Conservation (phyloP, 169 alveolate species). For the Plasmodium blacklocki region DNA sequence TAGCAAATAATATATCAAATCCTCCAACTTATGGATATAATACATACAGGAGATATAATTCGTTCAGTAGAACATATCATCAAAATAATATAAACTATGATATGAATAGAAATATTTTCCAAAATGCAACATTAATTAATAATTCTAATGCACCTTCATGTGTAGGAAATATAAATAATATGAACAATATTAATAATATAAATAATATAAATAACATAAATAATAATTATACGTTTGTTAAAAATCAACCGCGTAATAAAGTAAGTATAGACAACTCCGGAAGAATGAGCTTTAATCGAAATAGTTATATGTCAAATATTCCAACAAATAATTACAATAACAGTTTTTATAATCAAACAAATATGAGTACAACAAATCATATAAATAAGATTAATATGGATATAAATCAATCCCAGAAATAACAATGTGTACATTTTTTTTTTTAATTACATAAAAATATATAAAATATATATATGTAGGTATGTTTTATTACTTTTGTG, state of each 20-base stretch:
- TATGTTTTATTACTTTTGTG: background rate
- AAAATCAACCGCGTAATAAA: background rate
- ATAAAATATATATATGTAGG: background rate
- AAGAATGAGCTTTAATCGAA: background rate
- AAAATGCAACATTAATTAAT: too few relatives aligned
- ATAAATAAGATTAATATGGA: background rate
- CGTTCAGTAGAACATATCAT: too few relatives aligned
- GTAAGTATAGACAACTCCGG: background rate
- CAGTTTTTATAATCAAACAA: background rate
- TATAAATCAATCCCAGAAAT: background rate
- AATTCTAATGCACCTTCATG: too few relatives aligned
- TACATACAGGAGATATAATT: background rate
- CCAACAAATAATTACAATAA: background rate
- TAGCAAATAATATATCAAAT: slow-evolving; percentile 4
- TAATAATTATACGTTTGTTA: background rate
- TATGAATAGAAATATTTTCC: too few relatives aligned
- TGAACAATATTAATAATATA: background rate
- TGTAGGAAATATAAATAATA: background rate
- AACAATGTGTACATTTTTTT: background rate
- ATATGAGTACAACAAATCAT: background rate
- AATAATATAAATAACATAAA: background rate
- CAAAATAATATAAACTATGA: too few relatives aligned
- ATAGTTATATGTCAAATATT: background rate
- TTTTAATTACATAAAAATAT: background rate
- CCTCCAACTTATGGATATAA: background rate